A percentile compares a stretch with the other conserved stretches of the same genome.
Evolutionary conservation across 345 rosid genomes (phyloP).

Genomic region (Streptanthus diversifolius): DNA sequence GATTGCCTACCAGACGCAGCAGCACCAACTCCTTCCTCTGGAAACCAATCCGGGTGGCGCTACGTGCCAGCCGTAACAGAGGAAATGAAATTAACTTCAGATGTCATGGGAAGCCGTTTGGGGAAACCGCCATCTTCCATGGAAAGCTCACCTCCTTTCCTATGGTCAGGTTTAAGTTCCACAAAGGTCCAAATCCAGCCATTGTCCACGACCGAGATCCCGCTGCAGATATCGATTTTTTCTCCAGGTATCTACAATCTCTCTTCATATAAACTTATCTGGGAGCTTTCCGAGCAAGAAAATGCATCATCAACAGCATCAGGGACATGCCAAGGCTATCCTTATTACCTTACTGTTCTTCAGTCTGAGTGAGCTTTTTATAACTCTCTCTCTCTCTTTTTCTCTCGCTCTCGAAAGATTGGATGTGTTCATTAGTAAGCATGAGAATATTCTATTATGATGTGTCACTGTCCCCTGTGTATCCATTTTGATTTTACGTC

Average conservation of each 20-base stretch:
- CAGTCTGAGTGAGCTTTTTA: conserved; percentile 39
- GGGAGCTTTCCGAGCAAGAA: conserved; percentile 51
- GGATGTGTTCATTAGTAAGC: not conserved
- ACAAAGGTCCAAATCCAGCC: conserved; percentile 58
- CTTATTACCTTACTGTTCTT: conserved; percentile 62
- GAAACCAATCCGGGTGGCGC: conserved; percentile 67
- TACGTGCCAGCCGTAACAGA: conserved; percentile 36
- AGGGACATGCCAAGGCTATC: conserved; percentile 73
- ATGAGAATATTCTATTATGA: conserved; percentile 6
- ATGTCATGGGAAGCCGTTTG: conserved; percentile 32
- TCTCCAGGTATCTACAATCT: conserved; percentile 76
- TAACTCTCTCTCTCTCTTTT: not conserved
- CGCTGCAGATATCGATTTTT: conserved; percentile 68
- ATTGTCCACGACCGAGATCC: conserved; percentile 48
- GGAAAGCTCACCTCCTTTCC: conserved; percentile 58
- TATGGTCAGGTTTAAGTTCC: conserved; percentile 80
- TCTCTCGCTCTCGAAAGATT: not conserved
- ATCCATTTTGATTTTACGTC: conserved; percentile 21
- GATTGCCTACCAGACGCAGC: conserved; percentile 42
- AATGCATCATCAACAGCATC: conserved; percentile 38
- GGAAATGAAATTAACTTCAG: conserved; percentile 52
- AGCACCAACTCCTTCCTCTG: conserved; percentile 30
- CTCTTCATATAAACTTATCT: conserved; percentile 65
- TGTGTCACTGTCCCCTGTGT: conserved; percentile 17
- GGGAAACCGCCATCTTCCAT: conserved; percentile 38